Evolutionary conservation across 2,329 filamentous ascomycete genomes (phyloP).

Genomic region (Rutstroemia sp.): DNA sequence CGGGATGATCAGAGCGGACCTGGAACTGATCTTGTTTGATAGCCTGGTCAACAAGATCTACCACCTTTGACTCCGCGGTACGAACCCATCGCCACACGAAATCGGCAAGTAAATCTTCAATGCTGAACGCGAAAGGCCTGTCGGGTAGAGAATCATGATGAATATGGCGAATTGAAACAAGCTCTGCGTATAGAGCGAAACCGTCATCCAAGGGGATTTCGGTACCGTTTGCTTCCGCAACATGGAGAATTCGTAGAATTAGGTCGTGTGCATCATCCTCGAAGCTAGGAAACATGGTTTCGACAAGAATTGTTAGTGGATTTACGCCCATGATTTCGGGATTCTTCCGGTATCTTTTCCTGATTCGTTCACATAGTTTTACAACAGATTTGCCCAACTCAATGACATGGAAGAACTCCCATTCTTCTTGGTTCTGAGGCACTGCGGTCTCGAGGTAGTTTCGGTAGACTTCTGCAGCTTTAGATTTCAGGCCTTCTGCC

Average conservation of each 20-base stretch:
- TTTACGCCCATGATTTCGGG: slow-evolving; percentile 76
- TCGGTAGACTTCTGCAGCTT: slow-evolving; percentile 73
- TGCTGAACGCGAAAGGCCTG: slow-evolving; percentile 73
- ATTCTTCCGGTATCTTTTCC: slow-evolving; percentile 85
- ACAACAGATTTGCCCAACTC: slow-evolving; percentile 80
- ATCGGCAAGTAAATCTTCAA: slow-evolving; percentile 77
- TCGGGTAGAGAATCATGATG: slow-evolving; percentile 68
- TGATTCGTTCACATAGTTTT: slow-evolving; percentile 78
- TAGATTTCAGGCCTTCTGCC: slow-evolving; percentile 62
- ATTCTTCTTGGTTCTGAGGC: slow-evolving; percentile 70
- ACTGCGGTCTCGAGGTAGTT: slow-evolving; percentile 73
- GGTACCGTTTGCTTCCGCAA: slow-evolving; percentile 58
- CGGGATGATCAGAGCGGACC: slow-evolving; percentile 58
- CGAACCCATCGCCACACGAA: slow-evolving; percentile 97
- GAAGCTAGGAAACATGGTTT: slow-evolving; percentile 81
- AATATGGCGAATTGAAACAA: slow-evolving; percentile 76
- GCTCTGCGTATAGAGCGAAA: slow-evolving; percentile 85
- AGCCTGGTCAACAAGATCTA: slow-evolving; percentile 80
- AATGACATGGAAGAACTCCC: slow-evolving; percentile 88
- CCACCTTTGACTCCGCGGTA: slow-evolving; percentile 70
- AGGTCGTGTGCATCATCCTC: slow-evolving; percentile 84
- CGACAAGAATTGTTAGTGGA: slow-evolving; percentile 62
- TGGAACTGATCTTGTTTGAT: slow-evolving; percentile 85
- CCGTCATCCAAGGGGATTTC: slow-evolving; percentile 87
- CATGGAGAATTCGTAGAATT: slow-evolving; percentile 70